Evolutionary conservation across 1,139 yeast genomes (phyloP), one percentile per base, ranked within the genome.

Genomic region (Kodamaea alishanica): DNA sequence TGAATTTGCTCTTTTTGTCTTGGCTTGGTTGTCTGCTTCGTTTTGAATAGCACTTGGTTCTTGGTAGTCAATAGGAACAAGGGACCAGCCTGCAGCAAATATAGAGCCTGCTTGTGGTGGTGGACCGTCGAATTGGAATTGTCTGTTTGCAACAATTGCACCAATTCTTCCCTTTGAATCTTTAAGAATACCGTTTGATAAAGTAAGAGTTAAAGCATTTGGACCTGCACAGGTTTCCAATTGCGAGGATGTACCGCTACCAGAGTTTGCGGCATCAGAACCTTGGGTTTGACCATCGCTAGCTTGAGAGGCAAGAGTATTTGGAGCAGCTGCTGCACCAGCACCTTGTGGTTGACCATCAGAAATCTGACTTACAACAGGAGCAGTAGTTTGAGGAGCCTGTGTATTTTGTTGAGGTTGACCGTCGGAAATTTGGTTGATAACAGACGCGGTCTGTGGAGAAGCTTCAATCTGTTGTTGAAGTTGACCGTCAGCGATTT

Each of bases 41-140:
- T 34, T 35, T 34, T 46, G 41, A 35, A 48, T 46, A 9, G 35
- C 26, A 7, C 43, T 30, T 34, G 45, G 48, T 24, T 47, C 52
- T 33, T 41, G 37, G 45, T 51, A 46, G 28, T 45, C 47, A 30
- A 49, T 48, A 31, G 60, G 59, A 43, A 60, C 66, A 35, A 57
- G 52, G 24, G 63, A 51, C 73, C 73, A 67, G 33, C 70, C 70
- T 39, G 61, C 60, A 42, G 70, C 70, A 48, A 59, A 65, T 39
- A 65, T 63, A 40, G 70, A 52, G 39, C 71, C 71, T 28, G 70
- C 70, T 54, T 66, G 70, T 24, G 70, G 70, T 54, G 71, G 70
- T 32, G 73, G 72, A 35, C 69, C 70, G 47, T 67, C 73, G 44
- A 68, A 66, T 55, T 67, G 73, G 65, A 68, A 67, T 54, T 68